Evolutionary conservation across 768 basidiomycete species (phyloP).

Genomic region (Tricholoma flavovirens): DNA sequence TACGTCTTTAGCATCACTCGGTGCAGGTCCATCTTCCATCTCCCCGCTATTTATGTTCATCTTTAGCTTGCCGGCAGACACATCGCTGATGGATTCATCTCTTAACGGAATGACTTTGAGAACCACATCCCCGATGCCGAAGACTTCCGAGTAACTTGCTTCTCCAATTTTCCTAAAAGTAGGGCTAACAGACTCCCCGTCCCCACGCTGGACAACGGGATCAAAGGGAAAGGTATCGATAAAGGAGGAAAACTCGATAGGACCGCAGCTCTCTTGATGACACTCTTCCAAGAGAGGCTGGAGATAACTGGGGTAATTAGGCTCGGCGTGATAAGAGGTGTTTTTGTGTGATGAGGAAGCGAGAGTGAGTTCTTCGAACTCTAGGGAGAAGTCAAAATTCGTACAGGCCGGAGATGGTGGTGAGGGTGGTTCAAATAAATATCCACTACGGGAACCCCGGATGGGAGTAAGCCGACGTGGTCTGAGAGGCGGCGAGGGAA

Average conservation of each 20-base stretch:
- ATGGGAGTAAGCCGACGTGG: constrained; percentile 69
- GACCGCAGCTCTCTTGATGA: constrained; percentile 50
- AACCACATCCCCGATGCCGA: constrained; percentile 84
- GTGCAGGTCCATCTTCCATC: constrained; percentile 55
- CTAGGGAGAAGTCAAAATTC: constrained; percentile 48
- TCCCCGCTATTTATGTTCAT: constrained; percentile 12
- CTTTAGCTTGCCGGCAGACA: constrained; percentile 6
- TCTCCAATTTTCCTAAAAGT: constrained; percentile 87
- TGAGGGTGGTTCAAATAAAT: constrained; percentile 38
- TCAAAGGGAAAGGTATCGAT: constrained; percentile 77
- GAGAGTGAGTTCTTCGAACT: constrained; percentile 40
- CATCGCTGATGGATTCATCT: constrained; percentile 34
- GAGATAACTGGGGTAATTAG: constrained; percentile 49
- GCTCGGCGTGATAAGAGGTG: constrained; percentile 15
- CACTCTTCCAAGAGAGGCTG: constrained; percentile 67
- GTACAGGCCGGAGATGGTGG: constrained; percentile 54
- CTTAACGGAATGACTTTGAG: constrained; percentile 82
- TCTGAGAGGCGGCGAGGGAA: constrained; percentile 33
- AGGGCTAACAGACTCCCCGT: constrained; percentile 13
- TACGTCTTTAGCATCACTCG: constrained; percentile 69
- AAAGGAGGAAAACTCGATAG: constrained; percentile 78
- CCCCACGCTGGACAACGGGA: constrained; percentile 43
- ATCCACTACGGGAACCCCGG: constrained; percentile 35
- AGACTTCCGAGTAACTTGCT: constrained; percentile 96
- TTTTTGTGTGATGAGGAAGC: constrained; percentile 20